Base-by-base conservation (phyloP, 768 basidiomycete species). In the Russula ochroleuca region DNA sequence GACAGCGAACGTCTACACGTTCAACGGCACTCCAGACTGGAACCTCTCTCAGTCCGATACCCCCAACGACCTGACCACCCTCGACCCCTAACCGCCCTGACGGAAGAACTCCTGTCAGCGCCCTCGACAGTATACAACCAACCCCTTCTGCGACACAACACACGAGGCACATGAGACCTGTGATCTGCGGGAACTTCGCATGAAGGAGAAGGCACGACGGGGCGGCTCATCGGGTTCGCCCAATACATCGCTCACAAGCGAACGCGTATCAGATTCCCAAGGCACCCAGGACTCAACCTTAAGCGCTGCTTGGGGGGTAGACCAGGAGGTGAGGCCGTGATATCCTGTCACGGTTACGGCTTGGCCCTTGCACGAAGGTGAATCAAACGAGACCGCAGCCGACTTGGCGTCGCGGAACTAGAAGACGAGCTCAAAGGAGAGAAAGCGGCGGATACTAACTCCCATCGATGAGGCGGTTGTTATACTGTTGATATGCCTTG, bases 391-490 rank as follows among this genome's bases (percentile, higher is more conserved):
- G 47, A 61, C 64, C 64, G 59, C 56, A 43, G 63, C 48, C 59
- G 66, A 70, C 45, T 37, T 48, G 65, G 63, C 57, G 58, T 62
- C 63, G 65, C 52, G 45, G 52, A 67, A 59, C 53, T 59, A 69
- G 60, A 70, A 64, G 58, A 60, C 70, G 73, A 69, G 74, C 69
- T 68, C 70, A 68, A 72, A 71, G 67, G 66, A 65, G 65, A 61
- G 66, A 67, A 77, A 75, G 69, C 72, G 73, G 81, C 78, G 79
- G 85, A 83, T 90, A 98, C 97, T 94, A 90, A 99, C 97, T 97
- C 81, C 94, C 94, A 88, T 99, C 97, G 85, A 99, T 95, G 79
- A 98, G 90, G 75, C 97, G 89, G 79, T 92, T 92, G 84, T 99
- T 93, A 81, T 98, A 99, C 68, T 92, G 85, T 70, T 89, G 83